These are phyloP conservation scores for Trichoderma citrinoviride DNA, from an alignment of 2,329 filamentous ascomycete genomes.

Conservation along the genomic window DNA sequence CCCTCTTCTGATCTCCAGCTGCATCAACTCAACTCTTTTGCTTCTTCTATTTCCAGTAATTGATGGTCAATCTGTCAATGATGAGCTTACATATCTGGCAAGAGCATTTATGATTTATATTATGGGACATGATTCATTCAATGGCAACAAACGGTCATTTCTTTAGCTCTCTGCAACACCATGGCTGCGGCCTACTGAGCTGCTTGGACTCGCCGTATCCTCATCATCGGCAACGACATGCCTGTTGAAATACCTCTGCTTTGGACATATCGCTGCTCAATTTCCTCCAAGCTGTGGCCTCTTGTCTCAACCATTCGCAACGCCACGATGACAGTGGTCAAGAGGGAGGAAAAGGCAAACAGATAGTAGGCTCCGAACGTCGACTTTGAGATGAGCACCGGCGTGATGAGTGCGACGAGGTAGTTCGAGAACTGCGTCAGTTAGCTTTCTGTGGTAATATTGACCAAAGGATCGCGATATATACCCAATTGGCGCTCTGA, in stretches of 20 bases:
- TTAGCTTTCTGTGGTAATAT: background rate
- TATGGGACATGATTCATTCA: no score
- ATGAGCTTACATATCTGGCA: no score
- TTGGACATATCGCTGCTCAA: slow-evolving; percentile 25
- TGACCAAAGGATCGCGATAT: slow-evolving; percentile 7
- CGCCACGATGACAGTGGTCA: slow-evolving; percentile 37
- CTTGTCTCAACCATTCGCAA: slow-evolving; percentile 45
- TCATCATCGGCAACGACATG: background rate
- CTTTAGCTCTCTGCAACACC: background rate
- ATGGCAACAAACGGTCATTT: no score
- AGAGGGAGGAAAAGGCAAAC: slow-evolving; percentile 41
- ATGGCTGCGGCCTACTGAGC: background rate
- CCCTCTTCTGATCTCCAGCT: background rate
- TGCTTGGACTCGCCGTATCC: background rate
- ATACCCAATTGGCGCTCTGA: slow-evolving; percentile 52
- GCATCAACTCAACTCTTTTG: background rate
- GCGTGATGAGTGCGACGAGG: slow-evolving; percentile 45
- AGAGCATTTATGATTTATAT: no score
- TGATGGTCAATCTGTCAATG: no score
- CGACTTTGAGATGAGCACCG: slow-evolving; percentile 39
- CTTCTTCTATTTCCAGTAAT: background rate
- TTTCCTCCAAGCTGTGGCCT: slow-evolving; percentile 42
- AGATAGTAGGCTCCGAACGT: slow-evolving; percentile 46
- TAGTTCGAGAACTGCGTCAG: slow-evolving; percentile 41
- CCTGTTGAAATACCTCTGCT: background rate